Evolutionary conservation across 331 rosid genomes (phyloP).

Genomic region (Malus hybrid): DNA sequence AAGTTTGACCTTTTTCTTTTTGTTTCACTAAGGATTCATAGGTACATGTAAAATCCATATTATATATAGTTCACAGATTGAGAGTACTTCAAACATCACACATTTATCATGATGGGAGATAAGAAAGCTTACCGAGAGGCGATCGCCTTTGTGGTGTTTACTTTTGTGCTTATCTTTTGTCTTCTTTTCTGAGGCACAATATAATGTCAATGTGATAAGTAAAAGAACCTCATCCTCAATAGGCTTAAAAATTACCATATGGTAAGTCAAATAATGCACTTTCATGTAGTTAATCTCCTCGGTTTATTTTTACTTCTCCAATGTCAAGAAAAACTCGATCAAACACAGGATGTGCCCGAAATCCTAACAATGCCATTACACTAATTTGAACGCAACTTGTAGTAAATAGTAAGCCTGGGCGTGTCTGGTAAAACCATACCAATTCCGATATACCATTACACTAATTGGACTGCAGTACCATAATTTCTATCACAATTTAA

Average conservation of each 20-base stretch:
- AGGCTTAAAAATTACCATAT: background rate
- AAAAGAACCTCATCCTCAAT: background rate
- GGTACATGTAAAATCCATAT: background rate
- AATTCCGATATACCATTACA: background rate
- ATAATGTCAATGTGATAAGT: constrained; percentile 1
- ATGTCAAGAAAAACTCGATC: background rate
- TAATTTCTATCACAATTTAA: background rate
- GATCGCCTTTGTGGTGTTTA: constrained; percentile 41
- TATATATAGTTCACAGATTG: background rate
- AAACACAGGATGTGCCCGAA: background rate
- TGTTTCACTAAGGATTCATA: background rate
- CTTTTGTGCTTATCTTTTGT: constrained; percentile 57
- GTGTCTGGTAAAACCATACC: background rate
- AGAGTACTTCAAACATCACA: background rate
- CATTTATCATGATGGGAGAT: background rate
- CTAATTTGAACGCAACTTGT: background rate
- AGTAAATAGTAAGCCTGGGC: background rate
- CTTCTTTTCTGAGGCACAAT: constrained; percentile 55
- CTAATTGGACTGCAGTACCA: background rate
- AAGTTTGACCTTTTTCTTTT: background rate
- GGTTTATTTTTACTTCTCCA: background rate
- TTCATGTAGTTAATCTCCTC: background rate
- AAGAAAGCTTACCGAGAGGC: constrained; percentile 41
- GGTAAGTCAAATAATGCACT: background rate
- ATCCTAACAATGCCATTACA: background rate